phyloP scores from a whole-genome alignment of 306 rosid species.

The Castanea mollissima region DNA sequence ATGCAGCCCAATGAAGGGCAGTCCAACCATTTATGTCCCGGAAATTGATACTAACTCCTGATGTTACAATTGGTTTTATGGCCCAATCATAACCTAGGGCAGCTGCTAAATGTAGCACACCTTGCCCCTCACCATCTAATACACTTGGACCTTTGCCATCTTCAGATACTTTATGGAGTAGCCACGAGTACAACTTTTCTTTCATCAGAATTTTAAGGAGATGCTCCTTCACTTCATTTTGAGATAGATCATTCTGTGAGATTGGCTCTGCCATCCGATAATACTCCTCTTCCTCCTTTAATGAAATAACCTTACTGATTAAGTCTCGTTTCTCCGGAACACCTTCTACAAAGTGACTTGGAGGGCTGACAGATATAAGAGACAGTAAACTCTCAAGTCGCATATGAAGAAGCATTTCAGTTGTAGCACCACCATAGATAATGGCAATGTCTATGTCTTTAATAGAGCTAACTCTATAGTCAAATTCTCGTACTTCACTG shows the following conservation, averaged over 20 bases:
- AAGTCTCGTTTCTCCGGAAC: slow-evolving; percentile 45
- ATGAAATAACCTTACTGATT: slow-evolving; percentile 55
- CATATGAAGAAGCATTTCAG: slow-evolving; percentile 47
- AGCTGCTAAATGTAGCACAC: slow-evolving; percentile 75
- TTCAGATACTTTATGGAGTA: slow-evolving; percentile 62
- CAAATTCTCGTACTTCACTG: slow-evolving; percentile 87
- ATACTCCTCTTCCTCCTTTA: slow-evolving; percentile 69
- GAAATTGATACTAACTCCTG: slow-evolving; percentile 83
- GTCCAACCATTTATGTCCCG: slow-evolving; percentile 91
- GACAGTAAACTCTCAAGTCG: slow-evolving; percentile 57
- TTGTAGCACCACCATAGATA: slow-evolving; percentile 27
- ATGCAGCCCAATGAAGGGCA: slow-evolving; percentile 94
- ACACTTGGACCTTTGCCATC: slow-evolving; percentile 81
- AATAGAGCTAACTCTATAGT: slow-evolving; percentile 51
- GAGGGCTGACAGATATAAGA: slow-evolving; percentile 35
- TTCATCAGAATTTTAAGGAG: slow-evolving; percentile 49
- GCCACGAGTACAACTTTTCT: slow-evolving; percentile 83
- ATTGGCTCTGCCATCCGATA: slow-evolving; percentile 33
- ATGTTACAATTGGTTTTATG: slow-evolving; percentile 58
- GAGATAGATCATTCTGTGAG: slow-evolving; percentile 36
- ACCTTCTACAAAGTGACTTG: slow-evolving; percentile 37
- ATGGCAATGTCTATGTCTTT: slow-evolving; percentile 44
- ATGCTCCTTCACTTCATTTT: slow-evolving; percentile 40
- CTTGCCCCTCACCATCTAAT: slow-evolving; percentile 69
- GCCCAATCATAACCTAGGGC: slow-evolving; percentile 89